Percentiles rank a stretch among this genome's conserved stretches.
These are phyloP conservation scores for Posidonia oceanica DNA, from an alignment of 116 monocot species.

Conservation along the genomic window DNA sequence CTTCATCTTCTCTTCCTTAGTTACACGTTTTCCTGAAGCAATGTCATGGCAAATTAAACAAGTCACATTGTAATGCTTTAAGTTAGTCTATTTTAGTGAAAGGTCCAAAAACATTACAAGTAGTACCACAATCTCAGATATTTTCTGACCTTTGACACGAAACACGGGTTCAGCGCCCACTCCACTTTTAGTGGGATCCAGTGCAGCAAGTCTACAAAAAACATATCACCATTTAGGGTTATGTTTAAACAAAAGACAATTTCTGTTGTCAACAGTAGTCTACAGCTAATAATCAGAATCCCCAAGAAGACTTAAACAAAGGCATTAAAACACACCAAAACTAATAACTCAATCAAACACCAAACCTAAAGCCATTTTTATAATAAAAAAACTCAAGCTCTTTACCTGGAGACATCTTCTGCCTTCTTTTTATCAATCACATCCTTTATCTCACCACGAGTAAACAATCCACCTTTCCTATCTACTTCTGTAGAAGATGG, in stretches of 20 bases:
- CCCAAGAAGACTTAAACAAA: neutral
- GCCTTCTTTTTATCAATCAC: constrained; percentile 57
- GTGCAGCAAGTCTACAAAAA: constrained; percentile 43
- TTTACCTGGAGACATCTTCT: constrained; percentile 42
- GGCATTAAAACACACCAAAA: no score
- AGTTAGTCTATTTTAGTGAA: no score
- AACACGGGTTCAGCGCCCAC: constrained; percentile 66
- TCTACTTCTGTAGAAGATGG: constrained; percentile 10
- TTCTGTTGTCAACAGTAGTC: neutral
- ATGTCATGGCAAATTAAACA: neutral
- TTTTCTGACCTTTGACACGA: constrained; percentile 55
- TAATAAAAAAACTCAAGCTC: neutral
- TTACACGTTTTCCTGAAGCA: constrained; percentile 46
- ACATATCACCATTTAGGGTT: neutral
- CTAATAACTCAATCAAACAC: neutral
- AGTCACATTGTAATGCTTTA: no score
- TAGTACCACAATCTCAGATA: neutral
- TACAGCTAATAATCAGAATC: neutral
- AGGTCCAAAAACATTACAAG: neutral
- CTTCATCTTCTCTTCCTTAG: constrained; percentile 60
- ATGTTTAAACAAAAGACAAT: neutral
- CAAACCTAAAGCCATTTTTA: neutral
- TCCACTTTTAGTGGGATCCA: constrained; percentile 54
- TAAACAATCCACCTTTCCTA: constrained; percentile 44
- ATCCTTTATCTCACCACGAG: constrained; percentile 43